phyloP scores from a whole-genome alignment of 768 basidiomycete species.

The Leucosporidium scottii region DNA sequence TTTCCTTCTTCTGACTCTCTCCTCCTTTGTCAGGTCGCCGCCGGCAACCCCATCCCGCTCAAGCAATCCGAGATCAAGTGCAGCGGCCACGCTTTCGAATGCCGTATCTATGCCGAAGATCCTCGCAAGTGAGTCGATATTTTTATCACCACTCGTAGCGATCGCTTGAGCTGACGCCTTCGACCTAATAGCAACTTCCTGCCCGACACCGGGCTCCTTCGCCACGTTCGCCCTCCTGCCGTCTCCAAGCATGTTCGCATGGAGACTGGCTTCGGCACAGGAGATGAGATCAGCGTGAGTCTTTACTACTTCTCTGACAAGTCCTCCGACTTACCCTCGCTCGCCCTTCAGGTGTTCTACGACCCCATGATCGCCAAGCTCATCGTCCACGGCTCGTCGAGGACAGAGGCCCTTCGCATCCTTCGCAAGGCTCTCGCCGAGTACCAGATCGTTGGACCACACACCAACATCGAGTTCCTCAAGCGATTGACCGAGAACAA shows the following conservation, averaged over 20 bases:
- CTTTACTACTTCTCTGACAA: too few species aligned
- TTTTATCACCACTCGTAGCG: background rate
- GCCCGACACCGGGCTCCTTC: slow-evolving; percentile 75
- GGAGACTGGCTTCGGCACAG: slow-evolving; percentile 75
- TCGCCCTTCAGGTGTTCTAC: slow-evolving; percentile 63
- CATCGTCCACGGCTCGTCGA: slow-evolving; percentile 75
- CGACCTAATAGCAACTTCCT: slow-evolving; percentile 56
- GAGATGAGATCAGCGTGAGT: slow-evolving; percentile 42
- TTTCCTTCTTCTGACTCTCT: slow-evolving; percentile 1
- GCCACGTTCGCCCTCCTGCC: slow-evolving; percentile 71
- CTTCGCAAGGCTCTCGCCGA: slow-evolving; percentile 73
- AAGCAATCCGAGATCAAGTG: slow-evolving; percentile 70
- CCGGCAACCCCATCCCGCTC: slow-evolving; percentile 76
- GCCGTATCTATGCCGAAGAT: slow-evolving; percentile 90
- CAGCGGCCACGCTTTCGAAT: slow-evolving; percentile 88
- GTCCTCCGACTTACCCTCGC: background rate
- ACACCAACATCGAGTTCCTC: slow-evolving; percentile 87
- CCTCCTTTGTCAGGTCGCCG: slow-evolving; percentile 57
- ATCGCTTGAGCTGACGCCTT: background rate
- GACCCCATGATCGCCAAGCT: slow-evolving; percentile 90
- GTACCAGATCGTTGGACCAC: slow-evolving; percentile 82
- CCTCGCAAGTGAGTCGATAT: slow-evolving; percentile 58
- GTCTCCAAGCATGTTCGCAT: slow-evolving; percentile 68
- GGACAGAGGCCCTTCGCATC: slow-evolving; percentile 73
- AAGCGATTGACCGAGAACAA: slow-evolving; percentile 65